Conservation (phyloP, 1,284 basidiomycete species). For the Trametes sp. region DNA sequence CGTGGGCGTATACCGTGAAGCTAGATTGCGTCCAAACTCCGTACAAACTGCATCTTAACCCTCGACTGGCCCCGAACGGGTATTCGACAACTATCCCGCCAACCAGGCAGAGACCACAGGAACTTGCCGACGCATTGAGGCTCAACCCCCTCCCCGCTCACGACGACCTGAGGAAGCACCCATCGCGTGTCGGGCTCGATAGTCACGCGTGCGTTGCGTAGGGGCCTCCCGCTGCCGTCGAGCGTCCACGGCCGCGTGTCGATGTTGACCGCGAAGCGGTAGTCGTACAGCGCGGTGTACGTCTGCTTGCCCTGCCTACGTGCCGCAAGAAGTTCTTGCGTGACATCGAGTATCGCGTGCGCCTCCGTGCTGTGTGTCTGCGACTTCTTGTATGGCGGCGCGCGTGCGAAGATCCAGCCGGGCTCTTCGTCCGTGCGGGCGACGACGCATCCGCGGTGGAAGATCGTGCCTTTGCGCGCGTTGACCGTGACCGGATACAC, state of each 20-base stretch:
- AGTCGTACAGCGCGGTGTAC: slow-evolving; percentile 56
- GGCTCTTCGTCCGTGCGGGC: slow-evolving; percentile 19
- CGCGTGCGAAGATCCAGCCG: slow-evolving; percentile 38
- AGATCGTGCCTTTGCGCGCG: slow-evolving; percentile 59
- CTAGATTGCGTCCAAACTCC: slow-evolving; percentile 52
- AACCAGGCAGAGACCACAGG: slow-evolving; percentile 14
- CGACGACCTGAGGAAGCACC: slow-evolving; percentile 56
- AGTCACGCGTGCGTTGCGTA: slow-evolving; percentile 36
- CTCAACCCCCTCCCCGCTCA: slow-evolving; percentile 13
- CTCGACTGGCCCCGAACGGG: slow-evolving; percentile 42
- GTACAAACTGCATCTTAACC: slow-evolving; percentile 57
- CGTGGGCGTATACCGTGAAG: no score
- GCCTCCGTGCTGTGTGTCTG: background rate
- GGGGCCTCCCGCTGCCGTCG: slow-evolving; percentile 17
- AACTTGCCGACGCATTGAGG: slow-evolving; percentile 24
- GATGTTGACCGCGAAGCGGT: slow-evolving; percentile 62
- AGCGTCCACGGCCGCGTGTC: slow-evolving; percentile 50
- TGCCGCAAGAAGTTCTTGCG: slow-evolving; percentile 15
- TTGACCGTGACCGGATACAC: slow-evolving; percentile 68
- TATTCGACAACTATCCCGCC: slow-evolving; percentile 6
- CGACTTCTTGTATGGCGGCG: slow-evolving; percentile 21
- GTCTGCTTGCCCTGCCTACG: background rate
- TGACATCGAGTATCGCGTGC: slow-evolving; percentile 18
- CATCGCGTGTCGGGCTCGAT: slow-evolving; percentile 51
- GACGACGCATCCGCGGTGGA: background rate